Evolutionary conservation across 371 early-diverging fungal species (phyloP), one percentile per base, ranked within the genome.

Genomic region (Mortierella sp.): DNA sequence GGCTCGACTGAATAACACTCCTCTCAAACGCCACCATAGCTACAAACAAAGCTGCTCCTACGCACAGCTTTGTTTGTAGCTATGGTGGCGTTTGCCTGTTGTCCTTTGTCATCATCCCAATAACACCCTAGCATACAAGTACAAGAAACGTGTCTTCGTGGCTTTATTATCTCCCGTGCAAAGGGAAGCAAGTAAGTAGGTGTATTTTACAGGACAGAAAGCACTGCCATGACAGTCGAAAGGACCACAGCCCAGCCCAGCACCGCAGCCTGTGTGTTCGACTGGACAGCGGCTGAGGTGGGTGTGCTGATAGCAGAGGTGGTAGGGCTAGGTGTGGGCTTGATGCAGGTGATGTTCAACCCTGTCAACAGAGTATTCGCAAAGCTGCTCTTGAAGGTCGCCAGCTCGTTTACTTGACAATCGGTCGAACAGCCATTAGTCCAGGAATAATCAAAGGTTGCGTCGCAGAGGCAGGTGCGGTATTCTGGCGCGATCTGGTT

Each of bases 391-490:
- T 69, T 51, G 50, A 80, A 84, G 73, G 59, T 64, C 5, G 69
- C 46, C 43, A 84, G 53, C n/a, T 84, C 84, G 28, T 64, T 77
- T 2, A 75, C 34, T 73, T 84, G 84, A 64, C 84, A 84, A 28
- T 26, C 73, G 37, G 75, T 75, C 43, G 55, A 5, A 75, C 84
- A 84, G 16, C 76, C 71, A 19, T 26, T 53, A 16, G 81, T 80
- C 84, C 84, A 84, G 71, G 69, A 73, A 67, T 78, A 84, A 28
- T 80, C 84, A 24, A 84, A 80, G 78, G 70, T 75, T 24, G 84
- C 50, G 54, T 80, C 74, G 55, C 84, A 84, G 54, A 84, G 78
- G 53, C 84, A 84, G 44, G 75, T 73, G 31, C 37, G 50, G 71
- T 74, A 80, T 59, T 72, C 44, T 16, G 80, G 69, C 3, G 72